Evolutionary conservation across 2,329 filamentous ascomycete genomes (phyloP).

Genomic region (Mollisia scopiformis): DNA sequence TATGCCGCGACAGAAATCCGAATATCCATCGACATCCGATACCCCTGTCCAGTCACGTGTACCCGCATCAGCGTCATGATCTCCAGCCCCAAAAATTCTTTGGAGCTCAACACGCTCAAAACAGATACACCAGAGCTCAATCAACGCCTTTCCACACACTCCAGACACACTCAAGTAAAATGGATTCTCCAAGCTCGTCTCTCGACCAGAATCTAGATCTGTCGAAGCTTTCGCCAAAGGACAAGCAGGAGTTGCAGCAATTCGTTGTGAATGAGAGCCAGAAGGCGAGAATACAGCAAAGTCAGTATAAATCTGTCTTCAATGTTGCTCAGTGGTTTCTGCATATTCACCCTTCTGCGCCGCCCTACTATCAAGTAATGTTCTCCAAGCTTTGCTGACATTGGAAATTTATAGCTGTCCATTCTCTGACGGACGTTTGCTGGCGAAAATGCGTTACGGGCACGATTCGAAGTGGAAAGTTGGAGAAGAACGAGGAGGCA

Average conservation of each 20-base stretch:
- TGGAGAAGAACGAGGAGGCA: slow-evolving; percentile 78
- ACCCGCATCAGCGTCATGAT: background rate
- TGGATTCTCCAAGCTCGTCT: slow-evolving; percentile 31
- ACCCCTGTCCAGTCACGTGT: background rate
- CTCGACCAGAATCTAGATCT: slow-evolving; percentile 56
- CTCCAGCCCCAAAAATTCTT: background rate
- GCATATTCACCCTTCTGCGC: background rate
- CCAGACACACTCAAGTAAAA: slow-evolving; percentile 9
- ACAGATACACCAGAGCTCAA: background rate
- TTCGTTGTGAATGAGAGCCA: slow-evolving; percentile 85
- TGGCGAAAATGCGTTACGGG: slow-evolving; percentile 92
- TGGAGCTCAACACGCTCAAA: background rate
- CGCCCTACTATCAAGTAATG: background rate
- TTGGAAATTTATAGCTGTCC: slow-evolving; percentile 52
- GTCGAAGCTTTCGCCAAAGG: slow-evolving; percentile 74
- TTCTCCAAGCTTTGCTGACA: slow-evolving; percentile 1
- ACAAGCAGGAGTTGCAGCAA: slow-evolving; percentile 86
- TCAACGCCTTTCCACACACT: slow-evolving; percentile 35
- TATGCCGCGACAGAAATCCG: background rate
- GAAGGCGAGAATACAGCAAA: slow-evolving; percentile 67
- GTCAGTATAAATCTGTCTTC: slow-evolving; percentile 38
- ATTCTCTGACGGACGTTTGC: slow-evolving; percentile 75
- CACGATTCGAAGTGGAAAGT: slow-evolving; percentile 68
- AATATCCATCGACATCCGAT: background rate
- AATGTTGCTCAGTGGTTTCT: background rate